Evolutionary conservation across 2,329 filamentous ascomycete genomes (phyloP).

Genomic region (Aspergillus fructus): DNA sequence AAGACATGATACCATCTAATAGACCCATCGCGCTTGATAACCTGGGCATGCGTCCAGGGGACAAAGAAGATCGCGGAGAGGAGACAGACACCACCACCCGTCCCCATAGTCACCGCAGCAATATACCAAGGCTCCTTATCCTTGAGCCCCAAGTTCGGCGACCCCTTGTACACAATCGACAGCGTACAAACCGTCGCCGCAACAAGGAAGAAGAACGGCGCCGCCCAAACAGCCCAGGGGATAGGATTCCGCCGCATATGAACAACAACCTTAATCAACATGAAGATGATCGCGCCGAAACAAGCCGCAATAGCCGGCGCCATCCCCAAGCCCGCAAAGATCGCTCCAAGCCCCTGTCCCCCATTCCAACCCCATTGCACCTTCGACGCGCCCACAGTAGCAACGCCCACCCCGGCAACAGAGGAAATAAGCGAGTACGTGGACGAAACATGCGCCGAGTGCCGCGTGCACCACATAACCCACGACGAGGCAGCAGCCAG

Average conservation of each 20-base stretch:
- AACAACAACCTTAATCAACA: slow-evolving; percentile 68
- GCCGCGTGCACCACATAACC: slow-evolving; percentile 77
- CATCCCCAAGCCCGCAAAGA: slow-evolving; percentile 64
- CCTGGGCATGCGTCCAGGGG: slow-evolving; percentile 64
- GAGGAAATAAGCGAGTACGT: slow-evolving; percentile 71
- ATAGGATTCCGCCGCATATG: slow-evolving; percentile 71
- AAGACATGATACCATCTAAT: slow-evolving; percentile 64
- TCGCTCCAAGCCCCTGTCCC: slow-evolving; percentile 68
- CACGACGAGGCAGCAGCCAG: slow-evolving; percentile 49
- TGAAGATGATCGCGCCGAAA: slow-evolving; percentile 69
- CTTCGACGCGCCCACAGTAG: slow-evolving; percentile 59
- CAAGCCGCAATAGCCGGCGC: slow-evolving; percentile 65
- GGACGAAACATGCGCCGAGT: slow-evolving; percentile 72
- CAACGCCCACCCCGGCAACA: slow-evolving; percentile 68
- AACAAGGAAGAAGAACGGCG: slow-evolving; percentile 75
- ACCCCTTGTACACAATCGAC: slow-evolving; percentile 79
- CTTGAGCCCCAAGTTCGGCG: slow-evolving; percentile 63
- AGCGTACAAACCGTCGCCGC: slow-evolving; percentile 64
- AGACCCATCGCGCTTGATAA: slow-evolving; percentile 67
- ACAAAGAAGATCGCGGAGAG: slow-evolving; percentile 71
- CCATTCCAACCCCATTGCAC: slow-evolving; percentile 70
- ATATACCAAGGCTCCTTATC: slow-evolving; percentile 65
- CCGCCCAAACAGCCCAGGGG: slow-evolving; percentile 69
- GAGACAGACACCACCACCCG: slow-evolving; percentile 59
- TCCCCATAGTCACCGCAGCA: slow-evolving; percentile 66